Evolutionary conservation across 257 asterid genomes (phyloP).

Genomic region (Ligustrum vulgare): DNA sequence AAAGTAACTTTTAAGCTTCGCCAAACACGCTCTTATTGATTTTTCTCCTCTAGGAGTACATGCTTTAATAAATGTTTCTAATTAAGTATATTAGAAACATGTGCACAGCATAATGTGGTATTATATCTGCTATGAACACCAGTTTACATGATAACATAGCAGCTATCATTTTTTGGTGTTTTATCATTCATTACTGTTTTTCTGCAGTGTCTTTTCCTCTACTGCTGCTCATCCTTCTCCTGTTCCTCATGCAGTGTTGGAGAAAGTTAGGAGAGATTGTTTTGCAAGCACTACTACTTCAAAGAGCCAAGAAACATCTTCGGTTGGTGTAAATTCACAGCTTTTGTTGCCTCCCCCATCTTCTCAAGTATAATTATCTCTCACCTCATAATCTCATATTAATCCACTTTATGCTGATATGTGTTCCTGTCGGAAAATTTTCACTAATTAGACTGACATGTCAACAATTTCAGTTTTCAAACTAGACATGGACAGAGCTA

Average conservation of each 20-base stretch:
- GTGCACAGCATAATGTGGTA: not conserved
- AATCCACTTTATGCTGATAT: not conserved
- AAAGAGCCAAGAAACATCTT: slow-evolving; percentile 65
- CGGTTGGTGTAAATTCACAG: slow-evolving; percentile 78
- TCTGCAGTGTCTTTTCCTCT: not conserved
- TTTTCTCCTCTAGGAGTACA: not conserved
- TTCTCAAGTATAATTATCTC: slow-evolving; percentile 61
- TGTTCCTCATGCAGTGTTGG: slow-evolving; percentile 38
- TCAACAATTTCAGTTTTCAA: not conserved
- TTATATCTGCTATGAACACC: not conserved
- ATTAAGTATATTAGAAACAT: slow-evolving; percentile 4
- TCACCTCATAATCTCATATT: not conserved
- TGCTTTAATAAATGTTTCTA: not conserved
- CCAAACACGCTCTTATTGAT: not conserved
- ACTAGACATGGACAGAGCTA: not conserved
- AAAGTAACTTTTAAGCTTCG: not conserved
- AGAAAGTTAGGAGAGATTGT: slow-evolving; percentile 38
- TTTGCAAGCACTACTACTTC: slow-evolving; percentile 69
- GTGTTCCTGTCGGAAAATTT: not conserved
- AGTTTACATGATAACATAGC: not conserved
- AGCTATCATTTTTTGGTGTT: not conserved
- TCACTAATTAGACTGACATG: not conserved
- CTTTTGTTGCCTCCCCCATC: slow-evolving; percentile 63
- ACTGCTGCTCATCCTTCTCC: slow-evolving; percentile 25
- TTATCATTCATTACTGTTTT: not conserved